A percentile compares a stretch with the other conserved stretches of the same genome.
Conservation (phyloP, 2,329 filamentous ascomycete genomes). For the Neophaeococcomyces aloes region DNA sequence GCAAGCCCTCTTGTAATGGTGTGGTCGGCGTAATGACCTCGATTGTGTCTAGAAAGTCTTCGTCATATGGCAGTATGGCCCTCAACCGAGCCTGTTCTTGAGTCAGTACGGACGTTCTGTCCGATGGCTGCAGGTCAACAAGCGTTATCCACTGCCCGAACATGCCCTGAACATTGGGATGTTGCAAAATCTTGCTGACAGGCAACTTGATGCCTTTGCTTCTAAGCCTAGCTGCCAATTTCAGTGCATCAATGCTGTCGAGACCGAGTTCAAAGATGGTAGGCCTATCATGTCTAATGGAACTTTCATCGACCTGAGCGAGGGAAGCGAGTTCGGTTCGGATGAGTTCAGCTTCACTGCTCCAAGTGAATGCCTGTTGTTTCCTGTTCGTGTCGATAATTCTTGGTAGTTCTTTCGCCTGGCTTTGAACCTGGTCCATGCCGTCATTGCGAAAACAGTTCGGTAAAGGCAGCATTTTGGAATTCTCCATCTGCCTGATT, state of each 20-base stretch:
- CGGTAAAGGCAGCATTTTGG: not conserved
- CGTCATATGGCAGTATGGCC: conserved; percentile 28
- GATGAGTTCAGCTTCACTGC: conserved; percentile 28
- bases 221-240: conserved; percentile 62
- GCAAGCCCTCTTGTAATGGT: conserved; percentile 67
- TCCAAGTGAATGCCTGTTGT: not conserved
- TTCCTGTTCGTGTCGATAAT: not conserved
- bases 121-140: conserved; percentile 5
- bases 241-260: conserved; percentile 88
- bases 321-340: conserved; percentile 54
- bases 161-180: conserved; percentile 57
- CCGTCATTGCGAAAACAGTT: not conserved
- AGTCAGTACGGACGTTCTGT: conserved; percentile 21
- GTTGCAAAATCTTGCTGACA: conserved; percentile 67
- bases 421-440: too few species aligned
- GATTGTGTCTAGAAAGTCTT: conserved; percentile 32
- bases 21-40: conserved; percentile 63
- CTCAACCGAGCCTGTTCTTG: not conserved
- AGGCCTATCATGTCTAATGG: conserved; percentile 49
- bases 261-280: conserved; percentile 68
- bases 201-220: conserved; percentile 49
- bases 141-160: conserved; percentile 18
- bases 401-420: not conserved
- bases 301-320: conserved; percentile 41
- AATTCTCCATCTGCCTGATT: conserved; percentile 5